Evolutionary conservation across 164 flowering plant species (phyloP), one percentile per base, ranked within the genome.

Genomic region (Cinnamomum micranthum): DNA sequence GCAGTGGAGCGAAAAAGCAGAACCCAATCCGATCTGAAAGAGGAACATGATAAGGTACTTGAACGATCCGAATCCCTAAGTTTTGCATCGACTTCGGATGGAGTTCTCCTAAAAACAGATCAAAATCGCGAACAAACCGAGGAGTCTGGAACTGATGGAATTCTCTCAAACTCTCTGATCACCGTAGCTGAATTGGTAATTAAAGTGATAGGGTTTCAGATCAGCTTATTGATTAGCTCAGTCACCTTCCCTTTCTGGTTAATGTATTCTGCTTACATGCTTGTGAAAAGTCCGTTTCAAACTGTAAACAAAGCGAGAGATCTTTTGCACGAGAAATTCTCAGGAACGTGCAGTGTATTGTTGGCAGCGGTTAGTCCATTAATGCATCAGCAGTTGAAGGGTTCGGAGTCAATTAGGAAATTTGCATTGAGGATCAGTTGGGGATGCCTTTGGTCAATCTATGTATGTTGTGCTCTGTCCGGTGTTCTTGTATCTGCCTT

Each of bases 401-500:
- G 79, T n/a, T 78, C 82, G 2, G 73, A 71, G 17, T 77, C 84
- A 3, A 11, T 81, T 9, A 82, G 73, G 74, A 86, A 75, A 70
- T 33, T 82, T 52, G 79, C 63, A 4, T 24, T 77, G 71, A 85
- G 80, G 66, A 77, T 82, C 31, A 84, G 87, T 0, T 88, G 89
- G 89, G 97, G 94, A 17, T 77, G 87, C 52, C 77, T 93, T 22
- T 91, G 96, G 94, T 85, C 91, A 1, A 47, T 71, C 33, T 93
- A 89, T 76, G 90, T 89, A 15, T 79, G 89, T 73, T 58, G 74
- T 33, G 70, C 92, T 22, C 77, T 95, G 77, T 78, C 79, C 63
- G 83, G 84, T 20, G 78, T 92, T 55, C 77, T 93, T 77, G 73
- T 88, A 1, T 66, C 72, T 15, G 85, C 93, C 0, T 83, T 92